Base-by-base conservation (phyloP, 2,329 filamentous ascomycete species). In the Aspergillus neotritici region DNA sequence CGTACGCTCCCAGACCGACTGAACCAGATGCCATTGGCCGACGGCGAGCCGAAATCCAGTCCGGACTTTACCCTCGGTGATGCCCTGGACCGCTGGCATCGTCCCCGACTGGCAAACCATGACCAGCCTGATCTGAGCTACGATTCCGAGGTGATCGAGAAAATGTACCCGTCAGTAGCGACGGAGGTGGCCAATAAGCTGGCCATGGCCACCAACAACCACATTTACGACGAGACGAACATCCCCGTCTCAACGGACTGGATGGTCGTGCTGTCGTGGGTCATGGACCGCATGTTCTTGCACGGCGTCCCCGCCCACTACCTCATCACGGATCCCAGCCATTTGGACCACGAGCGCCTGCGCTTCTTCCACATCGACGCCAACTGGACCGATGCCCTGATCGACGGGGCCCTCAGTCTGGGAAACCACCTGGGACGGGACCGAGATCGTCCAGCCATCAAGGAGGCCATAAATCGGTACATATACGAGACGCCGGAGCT, bases 321-420 rank as follows among this genome's bases (percentile, higher is more conserved):
- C 42, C 54, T 74, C 2, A 49, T 75, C 4, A 37, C 61, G 0
- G 71, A 75, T 16, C 63, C 68, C 0, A 52, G 45, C 0, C 49
- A 64, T 30, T 51, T 75, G 0, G 62, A 54, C 0, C 34, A 30
- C 4, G 73, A 76, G 46, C 61, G 43, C 8, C 38, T 76, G 0
- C 61, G 69, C 0, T 71, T 73, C 57, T 76, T 76, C 55, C 44
- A 60, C 30, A 68, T 76, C 9, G 73, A 76, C 40, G 16, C 43
- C 1, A 62, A 62, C 40, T 76, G 72, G 73, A 48, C 67, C 0
- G 66, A 71, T 34, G 62, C 61, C 5, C 39, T 74, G 4, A 44
- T 75, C 1, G 72, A 75, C 43, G 72, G 72, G 0, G 72, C 65
- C 0, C 53, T 75, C 0, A 64, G 57, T 9, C 40, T 70, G 2